Conservation (phyloP, 1,139 yeast genomes). For the Blastobotrys petasosporus region DNA sequence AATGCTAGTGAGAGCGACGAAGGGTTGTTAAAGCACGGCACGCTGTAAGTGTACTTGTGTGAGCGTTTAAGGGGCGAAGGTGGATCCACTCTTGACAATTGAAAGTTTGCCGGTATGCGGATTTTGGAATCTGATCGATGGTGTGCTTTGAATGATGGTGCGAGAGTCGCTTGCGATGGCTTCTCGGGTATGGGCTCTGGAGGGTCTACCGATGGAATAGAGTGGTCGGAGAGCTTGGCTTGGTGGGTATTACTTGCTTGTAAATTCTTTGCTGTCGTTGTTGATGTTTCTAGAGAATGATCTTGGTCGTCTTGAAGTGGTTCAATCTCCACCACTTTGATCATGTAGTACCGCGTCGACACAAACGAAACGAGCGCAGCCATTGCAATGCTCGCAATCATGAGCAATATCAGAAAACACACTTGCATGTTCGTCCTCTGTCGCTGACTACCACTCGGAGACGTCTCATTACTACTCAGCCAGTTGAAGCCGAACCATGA, state of each 20-base stretch:
- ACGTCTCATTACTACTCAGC: background rate
- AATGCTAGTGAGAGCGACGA: conserved; percentile 4
- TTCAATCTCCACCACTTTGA: background rate
- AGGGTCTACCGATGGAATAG: background rate
- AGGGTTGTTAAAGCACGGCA: conserved; percentile 2
- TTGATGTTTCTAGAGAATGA: background rate
- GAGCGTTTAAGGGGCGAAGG: background rate
- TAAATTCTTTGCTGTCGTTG: no score
- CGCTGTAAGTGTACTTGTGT: conserved; percentile 1
- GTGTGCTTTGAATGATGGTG: conserved; percentile 8
- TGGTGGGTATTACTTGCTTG: background rate
- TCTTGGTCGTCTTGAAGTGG: background rate
- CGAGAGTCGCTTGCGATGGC: conserved; percentile 5
- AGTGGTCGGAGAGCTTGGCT: background rate
- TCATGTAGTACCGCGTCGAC: conserved; percentile 2
- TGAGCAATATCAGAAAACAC: background rate
- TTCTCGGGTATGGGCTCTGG: conserved; percentile 1
- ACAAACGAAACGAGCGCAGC: conserved; percentile 3
- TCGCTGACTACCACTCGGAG: background rate
- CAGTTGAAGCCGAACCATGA: background rate
- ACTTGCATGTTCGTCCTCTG: background rate
- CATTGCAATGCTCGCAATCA: background rate
- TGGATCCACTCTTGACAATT: background rate
- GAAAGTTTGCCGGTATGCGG: background rate
- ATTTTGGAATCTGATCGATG: conserved; percentile 7